Evolutionary conservation across 2,329 filamentous ascomycete species (phyloP), one percentile per base, ranked within the genome.

Genomic region (Didymella segeticola): DNA sequence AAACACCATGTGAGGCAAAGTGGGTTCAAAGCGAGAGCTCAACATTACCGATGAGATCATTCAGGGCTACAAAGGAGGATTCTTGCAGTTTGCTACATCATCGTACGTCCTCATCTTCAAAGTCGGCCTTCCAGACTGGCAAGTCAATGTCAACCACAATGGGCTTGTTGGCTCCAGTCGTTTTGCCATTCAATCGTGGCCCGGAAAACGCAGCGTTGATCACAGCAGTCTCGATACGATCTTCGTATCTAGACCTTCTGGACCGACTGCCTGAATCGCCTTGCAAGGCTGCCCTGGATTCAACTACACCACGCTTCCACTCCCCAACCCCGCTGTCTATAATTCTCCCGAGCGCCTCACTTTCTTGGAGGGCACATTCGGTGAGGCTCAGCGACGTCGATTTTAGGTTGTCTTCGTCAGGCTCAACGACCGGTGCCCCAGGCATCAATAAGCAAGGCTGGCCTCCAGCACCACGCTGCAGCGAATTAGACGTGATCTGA

Each of bases 81-180:
- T 46, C 58, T 42, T 61, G 64, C 60, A 54, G 37, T 41, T 17
- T 39, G 36, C 57, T 57, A 62, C 47, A 57, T 63, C 56, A 61
- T 56, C 47, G 36, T 49, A 54, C 43, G 33, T 46, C 14, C 19
- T 14, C 43, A 33, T 37, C 20, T n/a, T 23, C 22, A 4, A 19
- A 34, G 12, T 47, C 34, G 3, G 39, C 53, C 47, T 56, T 69
- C 78, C 81, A 84, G 17, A 87, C 78, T 0, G 88, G 87, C 56
- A 95, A 77, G 60, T 92, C 86, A 25, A 96, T 68, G 69, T 96
- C 90, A 11, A 96, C 86, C n/a, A 96, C 87, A 61, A 96, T 88
- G 17, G 91, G 88, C 69, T 92, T 90, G 73, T 93, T 86, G 74
- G 89, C 86, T 57, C 75, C 80, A 71, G 87, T 89, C 14, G 85